Conservation (phyloP, 2,329 filamentous ascomycete species). For the Microdochium trichocladiopsis region DNA sequence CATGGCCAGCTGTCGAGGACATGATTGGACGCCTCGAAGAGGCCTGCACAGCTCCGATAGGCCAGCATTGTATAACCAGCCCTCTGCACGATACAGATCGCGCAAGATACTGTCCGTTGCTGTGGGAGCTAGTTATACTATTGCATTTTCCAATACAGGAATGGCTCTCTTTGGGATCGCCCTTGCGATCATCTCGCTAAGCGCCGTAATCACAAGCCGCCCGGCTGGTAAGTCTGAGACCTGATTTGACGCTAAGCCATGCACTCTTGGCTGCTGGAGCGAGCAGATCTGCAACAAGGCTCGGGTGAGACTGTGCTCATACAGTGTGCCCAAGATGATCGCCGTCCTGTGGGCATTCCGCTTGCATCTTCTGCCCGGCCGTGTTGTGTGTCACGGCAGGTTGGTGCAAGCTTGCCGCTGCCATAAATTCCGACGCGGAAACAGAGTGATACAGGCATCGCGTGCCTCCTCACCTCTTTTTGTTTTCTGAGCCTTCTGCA, state of each 20-base stretch:
- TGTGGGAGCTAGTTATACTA: too few species aligned
- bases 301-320: not conserved
- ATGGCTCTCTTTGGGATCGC: not conserved
- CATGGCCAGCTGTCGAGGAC: too few species aligned
- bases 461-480: not conserved
- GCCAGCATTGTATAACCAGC: too few species aligned
- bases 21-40: too few species aligned
- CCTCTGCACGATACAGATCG: too few species aligned
- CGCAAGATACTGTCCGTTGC: too few species aligned
- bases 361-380: conserved; percentile 3
- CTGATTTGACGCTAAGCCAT: not conserved
- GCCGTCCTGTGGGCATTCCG: not conserved
- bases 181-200: not conserved
- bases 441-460: not conserved
- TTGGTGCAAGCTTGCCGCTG: not conserved
- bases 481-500: not conserved
- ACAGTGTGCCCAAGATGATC: not conserved
- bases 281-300: not conserved
- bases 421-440: not conserved
- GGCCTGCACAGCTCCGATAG: too few species aligned
- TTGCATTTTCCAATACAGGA: not conserved
- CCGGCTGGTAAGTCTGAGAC: not conserved
- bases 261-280: not conserved
- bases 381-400: not conserved
- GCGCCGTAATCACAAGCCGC: not conserved